Conservation (phyloP, 306 rosid species). For the Quercus bicolor region DNA sequence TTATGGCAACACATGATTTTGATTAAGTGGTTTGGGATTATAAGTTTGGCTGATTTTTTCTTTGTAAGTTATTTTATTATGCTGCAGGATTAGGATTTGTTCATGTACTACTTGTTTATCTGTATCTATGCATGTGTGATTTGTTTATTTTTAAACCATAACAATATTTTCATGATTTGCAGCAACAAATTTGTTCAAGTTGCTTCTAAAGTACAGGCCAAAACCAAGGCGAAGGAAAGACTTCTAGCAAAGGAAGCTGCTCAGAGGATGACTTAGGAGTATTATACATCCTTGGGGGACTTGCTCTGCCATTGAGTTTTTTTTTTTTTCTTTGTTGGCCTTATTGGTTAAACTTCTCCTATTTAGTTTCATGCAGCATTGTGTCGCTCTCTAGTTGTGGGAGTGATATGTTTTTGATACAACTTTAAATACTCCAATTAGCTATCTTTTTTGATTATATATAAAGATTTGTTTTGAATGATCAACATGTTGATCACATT, state of each 20-base stretch:
- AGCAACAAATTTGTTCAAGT: slow-evolving; percentile 73
- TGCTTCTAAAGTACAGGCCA: slow-evolving; percentile 74
- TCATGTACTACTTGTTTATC: neutral
- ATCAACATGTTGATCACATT: neutral
- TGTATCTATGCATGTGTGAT: neutral
- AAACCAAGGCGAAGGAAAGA: no score
- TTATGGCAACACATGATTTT: neutral
- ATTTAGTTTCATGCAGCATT: neutral
- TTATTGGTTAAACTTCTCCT: neutral
- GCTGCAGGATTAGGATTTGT: neutral
- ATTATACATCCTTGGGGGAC: neutral
- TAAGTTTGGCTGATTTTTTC: neutral
- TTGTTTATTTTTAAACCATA: no score
- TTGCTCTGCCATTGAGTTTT: neutral
- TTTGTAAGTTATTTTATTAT: neutral
- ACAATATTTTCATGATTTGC: slow-evolving; percentile 8
- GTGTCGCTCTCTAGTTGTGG: neutral
- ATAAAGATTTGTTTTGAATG: neutral
- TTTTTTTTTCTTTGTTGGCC: neutral
- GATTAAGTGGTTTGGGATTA: neutral
- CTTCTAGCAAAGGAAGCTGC: slow-evolving; percentile 24
- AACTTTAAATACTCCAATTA: neutral
- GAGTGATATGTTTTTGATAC: neutral
- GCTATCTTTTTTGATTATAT: neutral
- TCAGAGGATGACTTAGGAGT: slow-evolving; percentile 49